Conservation (phyloP, 1,139 yeast species). For the Zygosaccharomyces sapae region DNA sequence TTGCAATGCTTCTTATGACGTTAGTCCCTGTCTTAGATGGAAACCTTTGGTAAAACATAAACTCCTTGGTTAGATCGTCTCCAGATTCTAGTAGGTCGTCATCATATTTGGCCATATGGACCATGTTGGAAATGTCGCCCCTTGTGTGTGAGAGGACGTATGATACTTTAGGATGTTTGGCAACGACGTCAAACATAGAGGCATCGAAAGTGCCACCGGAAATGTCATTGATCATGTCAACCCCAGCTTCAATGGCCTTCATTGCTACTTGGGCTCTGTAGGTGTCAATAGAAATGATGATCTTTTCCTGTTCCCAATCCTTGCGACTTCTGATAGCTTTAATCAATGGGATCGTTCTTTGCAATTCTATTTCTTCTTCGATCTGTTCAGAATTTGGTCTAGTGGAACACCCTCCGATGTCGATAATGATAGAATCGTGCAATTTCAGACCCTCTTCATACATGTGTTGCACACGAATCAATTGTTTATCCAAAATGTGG, state of each 20-base stretch:
- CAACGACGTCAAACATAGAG: conserved; percentile 60
- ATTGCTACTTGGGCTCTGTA: conserved; percentile 73
- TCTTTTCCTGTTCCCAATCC: conserved; percentile 39
- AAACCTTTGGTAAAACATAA: conserved; percentile 18
- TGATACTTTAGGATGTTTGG: conserved; percentile 61
- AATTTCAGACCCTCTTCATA: conserved; percentile 57
- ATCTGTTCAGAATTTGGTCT: conserved; percentile 73
- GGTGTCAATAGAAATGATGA: conserved; percentile 76
- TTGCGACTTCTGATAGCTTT: conserved; percentile 51
- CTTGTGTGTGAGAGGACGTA: conserved; percentile 81
- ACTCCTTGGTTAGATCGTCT: conserved; percentile 42
- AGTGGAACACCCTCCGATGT: conserved; percentile 91
- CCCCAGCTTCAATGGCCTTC: conserved; percentile 67
- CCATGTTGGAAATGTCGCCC: conserved; percentile 78
- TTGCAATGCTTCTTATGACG: conserved; percentile 47
- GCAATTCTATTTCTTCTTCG: conserved; percentile 52
- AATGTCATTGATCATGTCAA: conserved; percentile 87
- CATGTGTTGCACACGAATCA: conserved; percentile 42
- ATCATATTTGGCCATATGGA: conserved; percentile 50
- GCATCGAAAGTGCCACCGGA: conserved; percentile 70
- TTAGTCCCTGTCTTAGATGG: conserved; percentile 8
- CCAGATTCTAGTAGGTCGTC: conserved; percentile 28
- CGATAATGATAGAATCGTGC: conserved; percentile 66
- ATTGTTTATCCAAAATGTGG: conserved; percentile 40
- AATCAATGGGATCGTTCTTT: conserved; percentile 67